Percentiles rank a stretch among this genome's conserved stretches.
Evolutionary conservation across 352 stramenopile genomes (phyloP).

Genomic region (Aphanomyces euteiches): DNA sequence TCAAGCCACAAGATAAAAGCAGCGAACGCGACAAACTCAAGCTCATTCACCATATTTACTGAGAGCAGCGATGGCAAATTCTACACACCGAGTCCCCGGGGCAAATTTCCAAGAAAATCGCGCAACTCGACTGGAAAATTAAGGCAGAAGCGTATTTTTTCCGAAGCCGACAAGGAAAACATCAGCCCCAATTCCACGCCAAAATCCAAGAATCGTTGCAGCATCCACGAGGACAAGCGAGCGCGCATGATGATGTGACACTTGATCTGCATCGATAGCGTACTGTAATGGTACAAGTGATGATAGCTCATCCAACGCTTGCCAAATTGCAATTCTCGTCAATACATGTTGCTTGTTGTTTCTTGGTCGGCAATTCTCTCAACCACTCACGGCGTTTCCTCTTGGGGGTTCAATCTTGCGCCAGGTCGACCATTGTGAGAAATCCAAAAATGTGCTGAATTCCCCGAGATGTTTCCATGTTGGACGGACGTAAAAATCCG

Average conservation of each 20-base stretch:
- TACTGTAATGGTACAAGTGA: too few relatives aligned
- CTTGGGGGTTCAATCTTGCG: too few relatives aligned
- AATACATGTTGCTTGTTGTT: background rate
- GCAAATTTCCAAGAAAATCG: background rate
- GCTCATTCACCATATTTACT: constrained; percentile 2
- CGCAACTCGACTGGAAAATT: constrained; percentile 1
- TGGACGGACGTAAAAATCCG: background rate
- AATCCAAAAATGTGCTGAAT: background rate
- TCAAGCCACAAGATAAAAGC: too few relatives aligned
- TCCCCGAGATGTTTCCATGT: background rate
- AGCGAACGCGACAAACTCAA: constrained; percentile 1
- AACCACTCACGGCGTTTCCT: too few relatives aligned
- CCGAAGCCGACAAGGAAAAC: constrained; percentile 14
- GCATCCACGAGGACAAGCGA: background rate
- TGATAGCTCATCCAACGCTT: too few relatives aligned
- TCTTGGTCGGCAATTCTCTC: too few relatives aligned
- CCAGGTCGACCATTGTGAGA: too few relatives aligned
- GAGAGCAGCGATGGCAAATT: background rate
- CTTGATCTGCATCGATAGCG: too few relatives aligned
- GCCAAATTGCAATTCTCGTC: background rate
- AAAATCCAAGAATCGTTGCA: too few relatives aligned
- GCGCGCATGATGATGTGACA: background rate
- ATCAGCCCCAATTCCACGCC: constrained; percentile 7
- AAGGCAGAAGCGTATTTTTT: constrained; percentile 3
- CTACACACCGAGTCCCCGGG: background rate